Base-by-base conservation (phyloP, 1,284 basidiomycete genomes). In the Hemileia vastatrix region DNA sequence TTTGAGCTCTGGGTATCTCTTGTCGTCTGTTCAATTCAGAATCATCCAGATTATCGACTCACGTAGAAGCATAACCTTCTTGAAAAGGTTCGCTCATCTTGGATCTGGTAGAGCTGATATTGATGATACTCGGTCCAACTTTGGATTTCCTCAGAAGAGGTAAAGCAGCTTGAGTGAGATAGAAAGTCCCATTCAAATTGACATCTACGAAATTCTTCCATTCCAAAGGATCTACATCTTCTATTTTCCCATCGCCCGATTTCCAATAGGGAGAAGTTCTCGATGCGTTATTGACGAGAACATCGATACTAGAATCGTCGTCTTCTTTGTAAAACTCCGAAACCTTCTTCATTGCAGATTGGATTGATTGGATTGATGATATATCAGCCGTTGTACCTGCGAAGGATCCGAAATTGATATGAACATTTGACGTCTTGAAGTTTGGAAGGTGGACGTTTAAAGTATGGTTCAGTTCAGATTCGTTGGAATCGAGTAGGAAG, bases 141-240 rank as follows among this genome's bases (percentile, higher is more conserved):
- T n/a, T n/a, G n/a, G n/a, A n/a, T n/a, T n/a, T n/a, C n/a, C n/a
- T n/a, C n/a, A n/a, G n/a, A n/a, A n/a, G n/a, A n/a, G n/a, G n/a
- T n/a, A n/a, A n/a, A 23, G 31, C 27, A 45, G 54, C 54, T 33
- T 43, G 21, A 45, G 31, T 23, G 54, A 55, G 40, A 45, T 31
- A n/a, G n/a, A 55, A 55, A n/a, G 54, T n/a, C 15, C 54, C 54
- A 45, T 18, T 55, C 18, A 55, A 32, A 18, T 55, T 55, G 31
- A 45, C 47, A 21, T 40, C 27, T 3, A 55, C 15, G 33, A 43
- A 55, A 2, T 18, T 40, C 32, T 33, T n/a, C 54, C 54, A 55
- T 33, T 55, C 54, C 4, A n/a, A 23, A 40, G 23, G 19, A n/a
- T n/a, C n/a, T 23, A 55, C 32, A 19, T n/a, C 18, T 32, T 55